A percentile compares a stretch with the other conserved stretches of the same genome.
Evolutionary conservation across 179 eudicot species (phyloP).

Genomic region (Silene noctiflora): DNA sequence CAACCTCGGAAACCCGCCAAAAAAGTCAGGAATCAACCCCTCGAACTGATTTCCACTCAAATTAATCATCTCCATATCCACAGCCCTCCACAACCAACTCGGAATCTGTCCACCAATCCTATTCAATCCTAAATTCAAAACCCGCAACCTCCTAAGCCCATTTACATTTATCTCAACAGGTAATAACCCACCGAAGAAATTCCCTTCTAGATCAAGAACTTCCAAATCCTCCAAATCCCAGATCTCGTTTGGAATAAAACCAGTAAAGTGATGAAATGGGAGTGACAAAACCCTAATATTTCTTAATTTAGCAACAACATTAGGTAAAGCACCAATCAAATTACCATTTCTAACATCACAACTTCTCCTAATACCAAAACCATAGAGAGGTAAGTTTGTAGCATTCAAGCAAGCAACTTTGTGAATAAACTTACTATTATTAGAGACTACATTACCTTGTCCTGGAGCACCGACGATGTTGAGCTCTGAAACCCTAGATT

Average conservation of each 20-base stretch:
- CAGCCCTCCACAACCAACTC: constrained; percentile 32
- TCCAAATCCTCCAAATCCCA: constrained; percentile 54
- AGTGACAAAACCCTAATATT: constrained; percentile 64
- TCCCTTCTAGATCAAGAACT: constrained; percentile 74
- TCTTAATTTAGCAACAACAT: constrained; percentile 37
- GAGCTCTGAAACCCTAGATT: constrained; percentile 45
- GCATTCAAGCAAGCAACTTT: constrained; percentile 38
- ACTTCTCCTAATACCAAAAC: constrained; percentile 45
- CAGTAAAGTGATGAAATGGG: constrained; percentile 49
- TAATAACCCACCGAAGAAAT: constrained; percentile 41
- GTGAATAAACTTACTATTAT: constrained; percentile 29
- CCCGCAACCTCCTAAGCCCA: constrained; percentile 47
- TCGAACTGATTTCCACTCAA: constrained; percentile 52
- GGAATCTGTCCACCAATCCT: constrained; percentile 47
- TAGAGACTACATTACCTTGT: constrained; percentile 2
- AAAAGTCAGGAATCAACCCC: constrained; percentile 42
- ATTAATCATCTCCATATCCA: constrained; percentile 44
- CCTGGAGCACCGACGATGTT: constrained; percentile 26
- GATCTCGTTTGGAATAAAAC: constrained; percentile 47
- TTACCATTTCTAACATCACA: constrained; percentile 41
- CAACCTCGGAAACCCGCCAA: constrained; percentile 38
- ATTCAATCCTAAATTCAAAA: constrained; percentile 58
- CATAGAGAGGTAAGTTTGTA: constrained; percentile 39
- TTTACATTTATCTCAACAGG: constrained; percentile 32
- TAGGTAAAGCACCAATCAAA: constrained; percentile 42